Evolutionary conservation across 768 basidiomycete genomes (phyloP), one percentile per base, ranked within the genome.

Genomic region (Mycena vitilis): DNA sequence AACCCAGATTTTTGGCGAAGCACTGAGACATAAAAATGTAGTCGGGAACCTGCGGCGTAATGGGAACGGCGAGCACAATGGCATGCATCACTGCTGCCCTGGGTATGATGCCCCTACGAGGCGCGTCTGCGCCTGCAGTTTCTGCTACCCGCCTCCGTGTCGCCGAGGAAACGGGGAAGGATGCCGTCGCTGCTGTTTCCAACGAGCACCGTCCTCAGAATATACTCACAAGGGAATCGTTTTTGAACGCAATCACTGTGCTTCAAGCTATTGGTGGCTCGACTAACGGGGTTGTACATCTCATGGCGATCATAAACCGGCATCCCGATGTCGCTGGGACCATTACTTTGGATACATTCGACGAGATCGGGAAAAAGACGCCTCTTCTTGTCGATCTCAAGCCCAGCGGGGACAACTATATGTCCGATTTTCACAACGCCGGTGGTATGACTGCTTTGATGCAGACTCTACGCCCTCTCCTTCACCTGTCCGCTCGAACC

Each of bases 241-340:
- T 90, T 76, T 75, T 88, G 66, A 90, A 90, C 65, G 89, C 89
- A n/a, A 88, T 90, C 70, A 78, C 83, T n/a, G 79, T 90, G 57
- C 82, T 87, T 42, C 88, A 87, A 74, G 78, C 87, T 47, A 78
- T 89, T 16, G 89, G 89, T 44, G 89, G 89, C 40, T 88, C 87
- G 2, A 90, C 89, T 10, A 89, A 89, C 66, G 85, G 88, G n/a
- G 87, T 89, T 20, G 83, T 89, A 30, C 88, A 89, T 73, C 76
- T 89, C 56, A 81, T 89, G 60, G 88, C 88, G 15, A 81, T 89
- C 44, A 82, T 86, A 18, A 83, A 89, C 75, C 81, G 75, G 65
- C 86, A 88, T 0, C 89, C 88, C n/a, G 85, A 83, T 75, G 81
- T 90, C n/a, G 67, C 71, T 38, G 71, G 71, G 9, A 62, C 67